These are phyloP conservation scores for Inga leiocalycina DNA, from an alignment of 306 rosid genomes.

Conservation along the genomic window DNA sequence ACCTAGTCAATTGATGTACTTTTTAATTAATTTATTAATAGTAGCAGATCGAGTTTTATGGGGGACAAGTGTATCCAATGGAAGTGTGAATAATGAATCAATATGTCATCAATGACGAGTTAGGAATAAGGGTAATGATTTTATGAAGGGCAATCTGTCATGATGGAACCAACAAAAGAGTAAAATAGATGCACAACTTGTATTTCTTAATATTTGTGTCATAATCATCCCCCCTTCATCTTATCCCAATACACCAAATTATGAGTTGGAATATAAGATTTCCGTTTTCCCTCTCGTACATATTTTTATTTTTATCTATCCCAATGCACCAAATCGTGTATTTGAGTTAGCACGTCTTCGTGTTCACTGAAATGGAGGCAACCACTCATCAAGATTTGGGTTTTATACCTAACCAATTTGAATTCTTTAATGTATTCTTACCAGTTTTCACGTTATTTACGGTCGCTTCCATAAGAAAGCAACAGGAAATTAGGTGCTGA, in stretches of 20 bases:
- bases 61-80: slow-evolving; percentile 18
- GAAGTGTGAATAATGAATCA: slow-evolving; percentile 51
- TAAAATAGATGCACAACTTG: slow-evolving; percentile 27
- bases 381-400: neutral
- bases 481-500: neutral
- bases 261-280: neutral
- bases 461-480: slow-evolving; percentile 16
- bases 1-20: neutral
- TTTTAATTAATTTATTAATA: slow-evolving; percentile 3
- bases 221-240: slow-evolving; percentile 22
- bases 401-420: slow-evolving; percentile 20
- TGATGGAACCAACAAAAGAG: slow-evolving; percentile 15
- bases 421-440: neutral
- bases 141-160: neutral
- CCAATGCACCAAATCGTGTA: too few species aligned
- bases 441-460: neutral
- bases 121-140: slow-evolving; percentile 12
- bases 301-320: neutral
- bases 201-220: slow-evolving; percentile 23
- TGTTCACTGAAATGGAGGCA: neutral
- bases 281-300: too few species aligned
- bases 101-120: slow-evolving; percentile 35
- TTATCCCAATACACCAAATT: slow-evolving; percentile 37
- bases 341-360: too few species aligned
- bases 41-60: slow-evolving; percentile 27